Base-by-base conservation (phyloP, 176 grass and related monocot species). In the Lolium rigidum region DNA sequence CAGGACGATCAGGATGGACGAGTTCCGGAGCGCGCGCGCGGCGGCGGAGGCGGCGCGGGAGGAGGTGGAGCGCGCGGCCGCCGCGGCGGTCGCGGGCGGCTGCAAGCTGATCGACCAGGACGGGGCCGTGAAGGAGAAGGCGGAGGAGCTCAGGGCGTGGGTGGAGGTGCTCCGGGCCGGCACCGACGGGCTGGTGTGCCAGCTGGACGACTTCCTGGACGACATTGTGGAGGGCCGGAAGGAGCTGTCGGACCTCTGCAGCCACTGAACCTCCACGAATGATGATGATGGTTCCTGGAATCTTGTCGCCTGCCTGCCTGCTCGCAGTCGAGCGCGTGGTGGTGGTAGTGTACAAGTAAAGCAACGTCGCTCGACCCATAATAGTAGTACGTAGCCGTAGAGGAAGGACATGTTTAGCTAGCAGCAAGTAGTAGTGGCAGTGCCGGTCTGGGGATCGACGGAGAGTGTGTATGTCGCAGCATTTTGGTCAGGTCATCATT, bases 221-320 rank as follows among this genome's bases (percentile, higher is more conserved):
- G 97, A 99, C 88, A 99, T 99, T 82, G 94, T 97, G 74, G 97
- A 99, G 74, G 97, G 97, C n/a, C 88, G 97, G 79, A 99, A 99
- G 87, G 93, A 97, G 81, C 97, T 99, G 71, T 94, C 94, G 58
- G 94, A 97, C 76, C 84, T 99, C 10, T 99, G 97, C 85, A 99
- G 94, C 84, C 97, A 99, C 82, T 92, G 92, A 87, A 28, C 5
- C 11, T 65, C 62, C 60, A 24, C 9, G 66, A 39, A 35, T 11
- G 41, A 48, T 50, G 70, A 74, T 49, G 70, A 47, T 17, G 65
- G 35, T 68, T 68, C 65, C 35, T 47, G 21, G 7, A 2, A 22
- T 37, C 77, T 60, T 81, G 79, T 51, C 62, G 31, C 62, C 41
- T 77, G n/a, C n/a, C n/a, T n/a, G n/a, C 31, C 31, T 35, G 31